Evolutionary conservation across 768 basidiomycete species (phyloP).

Genomic region (Sarcodon aspratus): DNA sequence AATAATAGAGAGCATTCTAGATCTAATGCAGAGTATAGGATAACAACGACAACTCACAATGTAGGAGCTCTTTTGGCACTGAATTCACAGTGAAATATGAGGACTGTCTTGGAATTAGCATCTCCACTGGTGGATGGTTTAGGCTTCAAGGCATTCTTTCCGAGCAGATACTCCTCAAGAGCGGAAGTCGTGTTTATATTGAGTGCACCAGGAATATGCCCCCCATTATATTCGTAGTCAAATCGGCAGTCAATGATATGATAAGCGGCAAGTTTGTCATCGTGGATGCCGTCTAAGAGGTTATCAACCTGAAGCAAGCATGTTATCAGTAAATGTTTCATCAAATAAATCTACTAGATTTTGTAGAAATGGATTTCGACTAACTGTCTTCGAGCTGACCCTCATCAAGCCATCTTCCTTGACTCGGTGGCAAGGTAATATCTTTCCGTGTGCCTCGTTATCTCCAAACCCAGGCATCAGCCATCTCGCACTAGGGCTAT

Average conservation of each 20-base stretch:
- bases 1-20: not conserved
- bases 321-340: not conserved
- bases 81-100: constrained; percentile 98
- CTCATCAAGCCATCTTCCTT: constrained; percentile 94
- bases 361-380: constrained; percentile 13
- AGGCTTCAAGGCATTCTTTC: constrained; percentile 41
- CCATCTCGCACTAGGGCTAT: constrained; percentile 19
- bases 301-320: constrained; percentile 49
- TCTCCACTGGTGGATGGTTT: constrained; percentile 69
- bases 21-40: not conserved
- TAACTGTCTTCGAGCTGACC: constrained; percentile 69
- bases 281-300: constrained; percentile 67
- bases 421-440: constrained; percentile 88
- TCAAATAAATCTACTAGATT: too few relatives aligned
- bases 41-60: constrained; percentile 45
- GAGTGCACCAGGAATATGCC: constrained; percentile 85
- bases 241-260: constrained; percentile 94
- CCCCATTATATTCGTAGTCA: constrained; percentile 91
- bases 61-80: constrained; percentile 92
- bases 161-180: constrained; percentile 75
- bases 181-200: constrained; percentile 78
- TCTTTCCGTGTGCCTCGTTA: constrained; percentile 87
- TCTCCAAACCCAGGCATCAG: constrained; percentile 78
- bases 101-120: constrained; percentile 58
- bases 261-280: constrained; percentile 51